phyloP scores from a whole-genome alignment of 305 asterid species.

The Plantago coronopus region DNA sequence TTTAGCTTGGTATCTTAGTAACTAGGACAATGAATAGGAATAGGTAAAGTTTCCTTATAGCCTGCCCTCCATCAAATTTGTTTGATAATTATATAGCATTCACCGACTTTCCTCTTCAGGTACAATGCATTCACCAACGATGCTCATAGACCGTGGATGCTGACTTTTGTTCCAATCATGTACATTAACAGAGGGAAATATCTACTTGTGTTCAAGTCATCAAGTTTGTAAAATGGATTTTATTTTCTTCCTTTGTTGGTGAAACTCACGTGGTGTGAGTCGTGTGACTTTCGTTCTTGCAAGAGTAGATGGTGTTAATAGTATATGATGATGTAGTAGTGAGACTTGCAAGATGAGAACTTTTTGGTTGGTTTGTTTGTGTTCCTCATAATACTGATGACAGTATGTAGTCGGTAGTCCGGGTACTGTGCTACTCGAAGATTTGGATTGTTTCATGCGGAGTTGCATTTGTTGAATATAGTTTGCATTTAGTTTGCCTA shows the following conservation, averaged over 20 bases:
- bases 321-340: too few species aligned
- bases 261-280: too few species aligned
- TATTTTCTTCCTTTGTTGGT: background rate
- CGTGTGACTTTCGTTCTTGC: too few species aligned
- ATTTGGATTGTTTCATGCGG: too few species aligned
- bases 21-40: conserved; percentile 19
- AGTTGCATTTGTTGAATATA: too few species aligned
- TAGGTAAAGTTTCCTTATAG: conserved; percentile 2
- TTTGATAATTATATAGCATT: background rate
- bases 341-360: too few species aligned
- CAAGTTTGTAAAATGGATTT: conserved; percentile 15
- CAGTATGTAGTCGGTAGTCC: too few species aligned
- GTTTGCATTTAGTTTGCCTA: too few species aligned
- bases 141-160: conserved; percentile 24
- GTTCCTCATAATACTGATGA: too few species aligned
- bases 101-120: conserved; percentile 19
- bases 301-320: too few species aligned
- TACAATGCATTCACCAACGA: conserved; percentile 9
- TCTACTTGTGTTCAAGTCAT: conserved; percentile 4
- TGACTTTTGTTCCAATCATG: conserved; percentile 20
- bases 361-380: too few species aligned
- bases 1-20: conserved; percentile 23
- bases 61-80: conserved; percentile 3
- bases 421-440: too few species aligned
- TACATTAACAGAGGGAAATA: conserved; percentile 24